These are phyloP conservation scores for Ilyonectria mors-panacis DNA, from an alignment of 2,329 filamentous ascomycete species.

Conservation along the genomic window DNA sequence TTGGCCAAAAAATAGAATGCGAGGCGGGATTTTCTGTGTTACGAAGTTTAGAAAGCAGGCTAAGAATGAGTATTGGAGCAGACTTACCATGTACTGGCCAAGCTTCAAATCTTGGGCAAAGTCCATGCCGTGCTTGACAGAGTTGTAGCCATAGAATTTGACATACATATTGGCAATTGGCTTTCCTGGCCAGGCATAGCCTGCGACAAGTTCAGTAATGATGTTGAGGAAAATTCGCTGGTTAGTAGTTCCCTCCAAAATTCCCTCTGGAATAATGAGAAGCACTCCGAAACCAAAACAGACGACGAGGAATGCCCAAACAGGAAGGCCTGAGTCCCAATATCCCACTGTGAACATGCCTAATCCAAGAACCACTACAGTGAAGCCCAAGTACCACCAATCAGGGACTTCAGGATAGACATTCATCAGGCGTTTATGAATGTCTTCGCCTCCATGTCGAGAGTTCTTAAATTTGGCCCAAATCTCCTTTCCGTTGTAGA, in stretches of 20 bases:
- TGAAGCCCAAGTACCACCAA: constrained; percentile 27
- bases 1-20: constrained; percentile 21
- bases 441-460: constrained; percentile 24
- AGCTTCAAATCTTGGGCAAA: constrained; percentile 30
- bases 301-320: constrained; percentile 27
- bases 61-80: accelerated
- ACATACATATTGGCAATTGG: constrained; percentile 32
- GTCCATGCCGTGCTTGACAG: constrained; percentile 30
- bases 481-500: constrained; percentile 27
- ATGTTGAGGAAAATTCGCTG: constrained; percentile 33
- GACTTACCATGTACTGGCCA: constrained; percentile 27
- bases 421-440: constrained; percentile 29
- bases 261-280: constrained; percentile 25
- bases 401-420: constrained; percentile 26
- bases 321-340: constrained; percentile 26
- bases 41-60: not conserved
- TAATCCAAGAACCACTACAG: constrained; percentile 13
- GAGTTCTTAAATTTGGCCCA: constrained; percentile 30
- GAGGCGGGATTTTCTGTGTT: constrained; percentile 24
- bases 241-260: constrained; percentile 26
- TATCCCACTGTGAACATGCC: constrained; percentile 29
- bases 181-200: constrained; percentile 30
- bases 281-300: constrained; percentile 25
- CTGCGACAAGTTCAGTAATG: constrained; percentile 23
- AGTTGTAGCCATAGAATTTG: constrained; percentile 31